Base-by-base conservation (phyloP, 345 rosid genomes). In the Rhizophora mangle region DNA sequence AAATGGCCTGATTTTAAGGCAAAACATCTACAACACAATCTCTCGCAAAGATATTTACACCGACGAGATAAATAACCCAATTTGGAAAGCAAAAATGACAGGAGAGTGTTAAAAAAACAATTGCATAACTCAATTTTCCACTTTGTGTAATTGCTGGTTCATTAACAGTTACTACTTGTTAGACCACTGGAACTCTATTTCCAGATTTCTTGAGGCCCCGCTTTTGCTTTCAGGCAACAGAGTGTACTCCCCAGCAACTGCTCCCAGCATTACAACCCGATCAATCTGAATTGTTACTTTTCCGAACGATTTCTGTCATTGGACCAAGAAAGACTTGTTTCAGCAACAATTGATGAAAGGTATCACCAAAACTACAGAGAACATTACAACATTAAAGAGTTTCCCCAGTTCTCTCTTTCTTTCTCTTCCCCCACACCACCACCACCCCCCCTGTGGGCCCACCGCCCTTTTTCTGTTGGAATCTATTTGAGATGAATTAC, bases 231-330 rank as follows among this genome's bases (percentile, higher is more conserved):
- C 87, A 0, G 99, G 99, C 78, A 96, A 80, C 67, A 96, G 63
- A 19, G 89, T 83, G 80, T 96, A 96, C 70, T 92, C 99, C 54
- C 98, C 96, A 0, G 95, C 87, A 2, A 92, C 98, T 46, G 97
- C 88, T 81, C 99, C 98, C 24, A 96, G 93, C 98, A 92, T 90
- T 46, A 96, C 96, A 8, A 92, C 98, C 52, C 97, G 83, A 61
- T 96, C 99, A 1, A 96, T 96, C 82, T 96, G 98, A 72, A 96
- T 96, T 0, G 99, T 92, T 63, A 96, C 99, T 83, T 96, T 96
- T 20, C 97, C 99, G 32, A 92, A 96, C 16, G 98, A 92, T 63
- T 94, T 96, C 99, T 96, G 92, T 79, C 59, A 55, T 51, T 20
- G 6, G 57, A 75, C 34, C 57, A 57, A 60, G 52, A 22, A 11